Percentiles rank a stretch among this genome's conserved stretches.
Conservation (phyloP, 1,284 basidiomycete species). For the Irpex lacteus region DNA sequence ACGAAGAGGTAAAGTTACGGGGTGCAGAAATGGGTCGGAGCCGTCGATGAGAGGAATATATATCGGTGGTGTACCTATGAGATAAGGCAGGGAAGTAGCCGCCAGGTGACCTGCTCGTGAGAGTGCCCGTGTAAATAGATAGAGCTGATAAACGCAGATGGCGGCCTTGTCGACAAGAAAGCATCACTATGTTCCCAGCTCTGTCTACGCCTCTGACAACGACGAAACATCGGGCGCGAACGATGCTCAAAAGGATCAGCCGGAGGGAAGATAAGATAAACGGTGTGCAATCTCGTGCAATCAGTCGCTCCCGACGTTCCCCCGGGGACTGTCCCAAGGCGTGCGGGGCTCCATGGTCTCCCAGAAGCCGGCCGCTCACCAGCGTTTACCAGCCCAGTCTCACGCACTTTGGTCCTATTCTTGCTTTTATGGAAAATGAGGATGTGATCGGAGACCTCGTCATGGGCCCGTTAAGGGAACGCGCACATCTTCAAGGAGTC, state of each 20-base stretch:
- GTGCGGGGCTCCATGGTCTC: not conserved
- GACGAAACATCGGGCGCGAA: not conserved
- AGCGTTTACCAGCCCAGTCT: not conserved
- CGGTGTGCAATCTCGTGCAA: too few species aligned
- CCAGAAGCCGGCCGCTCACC: not conserved
- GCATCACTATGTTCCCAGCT: not conserved
- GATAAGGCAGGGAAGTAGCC: not conserved
- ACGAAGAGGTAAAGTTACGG: slow-evolving; percentile 3
- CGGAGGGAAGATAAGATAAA: not conserved
- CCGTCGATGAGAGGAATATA: not conserved
- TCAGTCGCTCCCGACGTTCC: too few species aligned
- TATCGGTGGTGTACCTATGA: not conserved
- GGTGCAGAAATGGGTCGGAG: not conserved
- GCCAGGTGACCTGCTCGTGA: not conserved
- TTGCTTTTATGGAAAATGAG: not conserved
- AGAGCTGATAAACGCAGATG: not conserved
- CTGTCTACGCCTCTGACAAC: not conserved
- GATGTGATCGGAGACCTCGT: not conserved
- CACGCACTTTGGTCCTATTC: not conserved
- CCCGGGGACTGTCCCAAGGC: too few species aligned
- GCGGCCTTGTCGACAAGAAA: not conserved
- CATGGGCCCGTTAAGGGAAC: not conserved
- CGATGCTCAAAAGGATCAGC: not conserved
- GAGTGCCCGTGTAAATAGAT: not conserved
- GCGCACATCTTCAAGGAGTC: not conserved